Evolutionary conservation across 805 yeast species (phyloP).

Genomic region (Ogataea zsoltii): DNA sequence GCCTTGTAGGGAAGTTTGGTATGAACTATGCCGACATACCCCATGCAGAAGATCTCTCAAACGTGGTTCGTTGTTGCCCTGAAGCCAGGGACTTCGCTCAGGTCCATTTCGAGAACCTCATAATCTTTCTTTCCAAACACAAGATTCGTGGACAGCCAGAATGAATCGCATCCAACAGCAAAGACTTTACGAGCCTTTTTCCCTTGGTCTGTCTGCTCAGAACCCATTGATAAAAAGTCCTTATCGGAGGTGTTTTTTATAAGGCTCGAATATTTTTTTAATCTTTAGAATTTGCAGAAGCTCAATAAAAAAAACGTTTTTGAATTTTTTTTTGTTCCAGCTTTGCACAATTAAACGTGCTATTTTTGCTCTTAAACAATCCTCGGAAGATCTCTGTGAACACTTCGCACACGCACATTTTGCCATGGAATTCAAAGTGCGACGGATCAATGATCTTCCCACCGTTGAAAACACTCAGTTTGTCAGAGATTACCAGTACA

Average conservation of each 20-base stretch:
- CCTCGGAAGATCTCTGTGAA: too few relatives aligned
- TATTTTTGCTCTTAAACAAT: too few relatives aligned
- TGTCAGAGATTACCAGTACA: slow-evolving; percentile 21
- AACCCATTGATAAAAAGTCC: too few relatives aligned
- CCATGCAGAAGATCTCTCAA: slow-evolving; percentile 37
- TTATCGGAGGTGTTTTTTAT: too few relatives aligned
- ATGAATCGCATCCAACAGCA: slow-evolving; percentile 37
- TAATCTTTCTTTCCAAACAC: slow-evolving; percentile 24
- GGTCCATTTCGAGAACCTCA: slow-evolving; percentile 27
- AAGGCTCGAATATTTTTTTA: too few relatives aligned
- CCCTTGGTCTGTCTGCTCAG: too few relatives aligned
- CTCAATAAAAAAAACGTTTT: too few relatives aligned
- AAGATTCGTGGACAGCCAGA: slow-evolving; percentile 36
- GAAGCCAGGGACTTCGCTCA: slow-evolving; percentile 33
- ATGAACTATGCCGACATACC: slow-evolving; percentile 31
- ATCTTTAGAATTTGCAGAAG: too few relatives aligned
- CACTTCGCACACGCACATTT: too few relatives aligned
- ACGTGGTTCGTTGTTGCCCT: slow-evolving; percentile 36
- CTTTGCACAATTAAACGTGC: too few relatives aligned
- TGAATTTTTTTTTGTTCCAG: too few relatives aligned
- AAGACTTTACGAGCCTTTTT: slow-evolving; percentile 4
- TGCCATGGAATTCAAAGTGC: slow-evolving; percentile 9
- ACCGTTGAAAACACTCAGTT: slow-evolving; percentile 33
- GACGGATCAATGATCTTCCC: slow-evolving; percentile 26
- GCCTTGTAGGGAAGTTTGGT: slow-evolving; percentile 35